Evolutionary conservation across 352 stramenopile genomes (phyloP).

Genomic region (Phytopythium boreale): DNA sequence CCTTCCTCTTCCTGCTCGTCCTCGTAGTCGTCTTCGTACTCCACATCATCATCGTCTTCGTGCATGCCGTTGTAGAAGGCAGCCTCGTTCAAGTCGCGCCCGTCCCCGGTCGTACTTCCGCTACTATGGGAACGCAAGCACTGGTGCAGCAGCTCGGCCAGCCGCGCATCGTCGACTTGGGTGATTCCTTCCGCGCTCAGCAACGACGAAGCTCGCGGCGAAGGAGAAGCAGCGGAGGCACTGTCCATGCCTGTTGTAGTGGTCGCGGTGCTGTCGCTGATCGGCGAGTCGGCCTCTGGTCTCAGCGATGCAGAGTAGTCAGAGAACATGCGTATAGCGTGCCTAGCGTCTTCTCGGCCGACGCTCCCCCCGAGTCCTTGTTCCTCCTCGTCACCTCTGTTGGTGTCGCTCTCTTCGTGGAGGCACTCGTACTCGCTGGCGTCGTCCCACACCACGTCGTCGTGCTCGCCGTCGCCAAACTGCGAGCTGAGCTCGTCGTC

Average conservation of each 20-base stretch:
- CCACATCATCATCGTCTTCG: constrained; percentile 14
- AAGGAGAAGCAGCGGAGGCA: not conserved
- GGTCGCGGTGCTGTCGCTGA: not conserved
- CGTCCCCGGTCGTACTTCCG: constrained; percentile 9
- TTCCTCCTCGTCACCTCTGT: not conserved
- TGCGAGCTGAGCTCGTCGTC: not conserved
- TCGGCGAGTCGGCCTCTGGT: not conserved
- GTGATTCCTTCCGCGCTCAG: constrained; percentile 3
- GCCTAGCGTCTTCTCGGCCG: not conserved
- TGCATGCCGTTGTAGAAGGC: constrained; percentile 12
- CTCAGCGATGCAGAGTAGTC: not conserved
- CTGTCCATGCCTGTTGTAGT: not conserved
- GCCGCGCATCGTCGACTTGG: constrained; percentile 1
- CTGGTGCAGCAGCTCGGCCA: not conserved
- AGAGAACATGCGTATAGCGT: not conserved
- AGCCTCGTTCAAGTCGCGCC: constrained; percentile 21
- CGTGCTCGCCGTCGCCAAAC: constrained; percentile 1
- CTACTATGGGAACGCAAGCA: not conserved
- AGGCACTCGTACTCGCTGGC: constrained; percentile 6
- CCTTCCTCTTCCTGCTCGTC: constrained; percentile 10
- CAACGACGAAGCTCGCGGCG: not conserved
- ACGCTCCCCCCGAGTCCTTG: not conserved
- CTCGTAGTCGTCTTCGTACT: constrained; percentile 15
- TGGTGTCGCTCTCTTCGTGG: not conserved
- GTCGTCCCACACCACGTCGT: constrained; percentile 9